A percentile compares a stretch with the other conserved stretches of the same genome.
Conservation (phyloP, 192 early-diverging fungal species). For the Podila verticillata region DNA sequence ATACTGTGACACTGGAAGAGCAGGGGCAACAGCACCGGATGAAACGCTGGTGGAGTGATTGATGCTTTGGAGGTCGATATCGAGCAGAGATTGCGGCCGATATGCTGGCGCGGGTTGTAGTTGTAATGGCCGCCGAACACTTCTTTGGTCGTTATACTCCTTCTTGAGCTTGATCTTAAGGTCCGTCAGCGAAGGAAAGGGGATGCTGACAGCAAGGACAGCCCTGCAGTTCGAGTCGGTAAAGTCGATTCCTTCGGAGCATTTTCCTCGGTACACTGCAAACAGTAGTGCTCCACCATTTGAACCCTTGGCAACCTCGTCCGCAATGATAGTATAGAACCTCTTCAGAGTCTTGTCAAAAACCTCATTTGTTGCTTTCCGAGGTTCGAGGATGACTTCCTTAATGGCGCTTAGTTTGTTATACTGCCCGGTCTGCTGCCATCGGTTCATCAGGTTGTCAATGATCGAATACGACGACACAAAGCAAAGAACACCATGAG, state of each 20-base stretch:
- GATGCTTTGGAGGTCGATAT: constrained; percentile 16
- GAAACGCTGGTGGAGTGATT: constrained; percentile 11
- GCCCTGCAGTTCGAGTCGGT: constrained; percentile 71
- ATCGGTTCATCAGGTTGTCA: constrained; percentile 19
- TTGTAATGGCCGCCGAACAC: background rate
- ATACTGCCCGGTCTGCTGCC: constrained; percentile 17
- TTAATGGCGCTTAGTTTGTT: constrained; percentile 12
- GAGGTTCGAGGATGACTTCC: constrained; percentile 22
- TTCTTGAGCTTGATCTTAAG: constrained; percentile 62
- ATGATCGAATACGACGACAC: constrained; percentile 20
- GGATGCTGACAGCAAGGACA: constrained; percentile 72
- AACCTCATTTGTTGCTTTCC: constrained; percentile 11
- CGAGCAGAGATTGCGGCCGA: background rate
- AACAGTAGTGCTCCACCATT: constrained; percentile 66
- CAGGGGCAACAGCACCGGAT: background rate
- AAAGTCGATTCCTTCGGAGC: constrained; percentile 81
- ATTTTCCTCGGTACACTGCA: constrained; percentile 80
- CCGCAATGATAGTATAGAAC: constrained; percentile 56
- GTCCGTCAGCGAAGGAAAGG: constrained; percentile 64
- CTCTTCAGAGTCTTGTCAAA: constrained; percentile 53
- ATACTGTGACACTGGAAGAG: background rate
- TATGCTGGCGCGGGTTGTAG: background rate
- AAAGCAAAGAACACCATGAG: constrained; percentile 53
- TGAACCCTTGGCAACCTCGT: constrained; percentile 12
- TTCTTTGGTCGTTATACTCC: constrained; percentile 44